Evolutionary conservation across 768 basidiomycete genomes (phyloP), one percentile per base, ranked within the genome.

Genomic region (Tulasnella sp.): DNA sequence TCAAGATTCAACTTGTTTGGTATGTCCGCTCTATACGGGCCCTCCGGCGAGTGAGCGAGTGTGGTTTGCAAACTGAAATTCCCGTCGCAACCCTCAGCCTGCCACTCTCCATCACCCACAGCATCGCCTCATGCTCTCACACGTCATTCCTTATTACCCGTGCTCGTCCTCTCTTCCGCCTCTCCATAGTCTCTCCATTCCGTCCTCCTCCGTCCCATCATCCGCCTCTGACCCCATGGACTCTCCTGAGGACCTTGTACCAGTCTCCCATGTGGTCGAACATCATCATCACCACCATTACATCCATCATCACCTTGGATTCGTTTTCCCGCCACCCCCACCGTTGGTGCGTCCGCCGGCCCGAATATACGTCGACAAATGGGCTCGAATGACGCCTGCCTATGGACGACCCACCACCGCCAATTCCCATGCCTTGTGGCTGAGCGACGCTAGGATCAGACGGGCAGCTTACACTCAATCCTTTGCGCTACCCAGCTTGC

Each of bases 401-500:
- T 36, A 22, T 2, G 63, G 35, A 37, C 12, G 12, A 12, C 63
- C 34, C 8, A 35, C 29, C 29, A 36, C 35, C 26, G 29, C 34
- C n/a, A 19, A 11, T 5, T 65, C 63, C 6, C 34, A 16, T 36
- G 39, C 3, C 35, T 19, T 7, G 35, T 72, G 71, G 71, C 36
- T 72, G 7, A 32, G 40, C 3, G 26, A 69, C 17, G 39, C 34
- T 7, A 26, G 41, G n/a, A 16, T 41, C 41, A 32, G 69, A 62
- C 34, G 69, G 39, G 71, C 44, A 22, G 68, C 62, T 3, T 34
- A 36, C 39, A 65, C 67, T 76, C 78, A 77, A n/a, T 72, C 76
- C 5, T 67, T 73, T 44, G 78, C 76, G 2, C 74, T 77, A 35
- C 77, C 79, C 5, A 71, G 77, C 32, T 68, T 78, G 67, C 74